These are phyloP conservation scores for Penicillium sp. DNA, from an alignment of 2,329 filamentous ascomycete genomes.

Conservation along the genomic window DNA sequence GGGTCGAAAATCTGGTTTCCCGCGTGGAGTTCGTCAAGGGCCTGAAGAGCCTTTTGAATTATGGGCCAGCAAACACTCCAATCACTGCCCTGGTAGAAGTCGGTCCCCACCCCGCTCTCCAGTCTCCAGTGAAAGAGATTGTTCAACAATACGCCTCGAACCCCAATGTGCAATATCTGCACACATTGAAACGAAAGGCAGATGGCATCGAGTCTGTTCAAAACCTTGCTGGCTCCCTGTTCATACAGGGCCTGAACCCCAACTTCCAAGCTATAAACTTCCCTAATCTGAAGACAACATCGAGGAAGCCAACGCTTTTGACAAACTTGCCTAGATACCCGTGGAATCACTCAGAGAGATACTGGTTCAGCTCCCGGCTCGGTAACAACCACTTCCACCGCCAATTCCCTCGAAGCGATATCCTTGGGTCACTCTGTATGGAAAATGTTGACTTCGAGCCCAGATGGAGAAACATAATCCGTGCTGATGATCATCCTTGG, in stretches of 20 bases:
- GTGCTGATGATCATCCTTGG: constrained; percentile 25
- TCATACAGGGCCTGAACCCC: constrained; percentile 17
- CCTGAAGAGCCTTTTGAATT: constrained; percentile 13
- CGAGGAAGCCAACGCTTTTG: constrained; percentile 15
- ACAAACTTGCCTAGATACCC: constrained; percentile 24
- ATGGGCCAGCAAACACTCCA: not conserved
- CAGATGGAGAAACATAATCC: constrained; percentile 25
- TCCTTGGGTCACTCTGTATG: constrained; percentile 18
- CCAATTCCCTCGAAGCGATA: constrained; percentile 19
- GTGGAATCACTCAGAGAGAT: constrained; percentile 23
- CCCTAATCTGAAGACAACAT: constrained; percentile 6
- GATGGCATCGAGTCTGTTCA: constrained; percentile 18
- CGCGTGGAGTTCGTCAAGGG: constrained; percentile 25
- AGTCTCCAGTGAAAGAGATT: constrained; percentile 20
- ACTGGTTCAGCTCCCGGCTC: constrained; percentile 22
- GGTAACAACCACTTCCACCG: constrained; percentile 17
- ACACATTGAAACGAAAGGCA: constrained; percentile 21
- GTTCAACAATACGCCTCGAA: constrained; percentile 8
- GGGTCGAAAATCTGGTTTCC: constrained; percentile 25
- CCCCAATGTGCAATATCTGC: constrained; percentile 15
- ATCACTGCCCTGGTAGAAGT: constrained; percentile 21
- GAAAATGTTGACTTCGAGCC: constrained; percentile 25
- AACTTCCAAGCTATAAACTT: constrained; percentile 25
- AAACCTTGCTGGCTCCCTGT: constrained; percentile 18
- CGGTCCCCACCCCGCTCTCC: constrained; percentile 23